phyloP scores from a whole-genome alignment of 169 alveolate genomes.

The Plasmodium reichenowi region DNA sequence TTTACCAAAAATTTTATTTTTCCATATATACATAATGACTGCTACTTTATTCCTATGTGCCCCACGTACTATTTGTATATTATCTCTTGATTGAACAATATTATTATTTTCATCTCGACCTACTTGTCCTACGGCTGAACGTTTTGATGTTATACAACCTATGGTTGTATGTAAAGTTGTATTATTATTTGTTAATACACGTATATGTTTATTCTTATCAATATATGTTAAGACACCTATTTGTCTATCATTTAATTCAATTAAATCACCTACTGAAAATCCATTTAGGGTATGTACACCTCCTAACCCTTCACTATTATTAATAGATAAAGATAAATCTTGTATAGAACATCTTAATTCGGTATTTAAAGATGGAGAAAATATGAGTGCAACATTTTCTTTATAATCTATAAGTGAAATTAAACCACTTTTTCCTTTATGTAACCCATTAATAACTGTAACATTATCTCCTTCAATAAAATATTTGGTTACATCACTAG shows the following conservation, averaged over 20 bases:
- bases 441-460: slow-evolving; percentile 86
- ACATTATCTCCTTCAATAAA: slow-evolving; percentile 90
- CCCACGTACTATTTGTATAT: slow-evolving; percentile 81
- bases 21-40: slow-evolving; percentile 83
- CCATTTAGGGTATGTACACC: slow-evolving; percentile 84
- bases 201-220: slow-evolving; percentile 82
- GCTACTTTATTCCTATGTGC: slow-evolving; percentile 81
- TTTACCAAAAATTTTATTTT: slow-evolving; percentile 79
- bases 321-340: slow-evolving; percentile 69
- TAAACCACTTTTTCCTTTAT: slow-evolving; percentile 89
- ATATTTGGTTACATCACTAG: slow-evolving; percentile 81
- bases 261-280: slow-evolving; percentile 86
- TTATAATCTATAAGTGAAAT: slow-evolving; percentile 83
- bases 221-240: slow-evolving; percentile 88
- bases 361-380: slow-evolving; percentile 84
- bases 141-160: slow-evolving; percentile 80
- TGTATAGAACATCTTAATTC: slow-evolving; percentile 82
- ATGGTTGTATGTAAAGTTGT: slow-evolving; percentile 71
- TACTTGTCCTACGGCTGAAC: slow-evolving; percentile 82
- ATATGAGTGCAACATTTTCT: slow-evolving; percentile 82
- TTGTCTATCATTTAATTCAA: slow-evolving; percentile 86
- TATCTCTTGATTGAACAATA: slow-evolving; percentile 77
- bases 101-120: slow-evolving; percentile 82
- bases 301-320: slow-evolving; percentile 77
- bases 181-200: slow-evolving; percentile 78